Percentiles rank a stretch among this genome's conserved stretches.
Conservation (phyloP, 306 rosid genomes). For the Amphicarpaea edgeworthii region DNA sequence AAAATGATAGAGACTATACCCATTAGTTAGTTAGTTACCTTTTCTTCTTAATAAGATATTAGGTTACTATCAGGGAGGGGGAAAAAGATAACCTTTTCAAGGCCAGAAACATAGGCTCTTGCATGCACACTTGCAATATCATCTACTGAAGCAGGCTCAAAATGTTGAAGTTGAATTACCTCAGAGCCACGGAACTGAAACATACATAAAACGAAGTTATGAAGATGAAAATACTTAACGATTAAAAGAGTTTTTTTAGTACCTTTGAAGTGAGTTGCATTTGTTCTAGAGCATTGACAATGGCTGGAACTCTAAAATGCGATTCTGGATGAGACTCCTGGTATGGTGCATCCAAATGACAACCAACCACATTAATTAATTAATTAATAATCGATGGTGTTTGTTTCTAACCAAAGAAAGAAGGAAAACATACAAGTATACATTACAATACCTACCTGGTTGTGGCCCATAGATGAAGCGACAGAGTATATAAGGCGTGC, state of each 20-base stretch:
- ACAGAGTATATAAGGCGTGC: constrained; percentile 77
- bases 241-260: too few relatives aligned
- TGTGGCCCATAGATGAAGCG: constrained; percentile 98
- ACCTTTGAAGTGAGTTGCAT: constrained; percentile 88
- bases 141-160: constrained; percentile 78
- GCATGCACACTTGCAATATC: constrained; percentile 90
- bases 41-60: background rate
- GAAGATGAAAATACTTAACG: constrained; percentile 27
- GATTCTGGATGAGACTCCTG: constrained; percentile 99
- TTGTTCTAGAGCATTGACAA: constrained; percentile 66
- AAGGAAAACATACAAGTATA: background rate
- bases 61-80: background rate
- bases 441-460: constrained; percentile 62
- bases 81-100: constrained; percentile 77
- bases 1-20: background rate
- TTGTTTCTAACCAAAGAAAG: constrained; percentile 21
- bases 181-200: constrained; percentile 81
- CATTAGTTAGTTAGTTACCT: background rate
- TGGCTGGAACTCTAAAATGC: constrained; percentile 91
- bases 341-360: constrained; percentile 31
- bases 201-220: constrained; percentile 32
- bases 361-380: too few relatives aligned
- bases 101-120: constrained; percentile 75
- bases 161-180: constrained; percentile 68
- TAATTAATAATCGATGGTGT: too few relatives aligned